Evolutionary conservation across 1,284 basidiomycete genomes (phyloP).

Genomic region (Puccinia coronata): DNA sequence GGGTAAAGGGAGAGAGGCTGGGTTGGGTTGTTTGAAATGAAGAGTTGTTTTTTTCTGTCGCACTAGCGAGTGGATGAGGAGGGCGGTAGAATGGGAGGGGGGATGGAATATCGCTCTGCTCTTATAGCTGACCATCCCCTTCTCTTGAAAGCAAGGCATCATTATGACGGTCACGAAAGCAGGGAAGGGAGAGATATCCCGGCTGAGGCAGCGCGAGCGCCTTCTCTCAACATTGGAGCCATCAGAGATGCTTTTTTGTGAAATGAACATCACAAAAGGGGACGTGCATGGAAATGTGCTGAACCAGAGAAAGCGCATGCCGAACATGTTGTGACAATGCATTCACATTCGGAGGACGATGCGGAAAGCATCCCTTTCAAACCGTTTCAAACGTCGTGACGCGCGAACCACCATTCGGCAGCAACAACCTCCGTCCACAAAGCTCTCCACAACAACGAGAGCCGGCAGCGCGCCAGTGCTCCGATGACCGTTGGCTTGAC

Average conservation of each 20-base stretch:
- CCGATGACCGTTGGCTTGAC: no score
- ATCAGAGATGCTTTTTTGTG: neutral
- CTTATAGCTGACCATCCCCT: neutral
- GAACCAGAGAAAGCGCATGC: neutral
- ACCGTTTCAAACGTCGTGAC: no score
- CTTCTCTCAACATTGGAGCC: neutral
- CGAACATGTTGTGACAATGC: neutral
- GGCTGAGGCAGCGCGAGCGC: neutral
- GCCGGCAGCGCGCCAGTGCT: no score
- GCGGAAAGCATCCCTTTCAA: neutral
- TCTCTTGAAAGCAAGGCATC: slow-evolving; percentile 8
- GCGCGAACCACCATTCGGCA: no score
- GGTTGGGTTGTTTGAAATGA: no score
- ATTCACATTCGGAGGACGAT: neutral
- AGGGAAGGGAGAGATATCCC: neutral
- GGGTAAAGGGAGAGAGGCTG: neutral
- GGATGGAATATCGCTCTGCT: neutral
- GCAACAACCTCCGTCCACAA: no score
- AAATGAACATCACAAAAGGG: neutral
- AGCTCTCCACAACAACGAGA: no score
- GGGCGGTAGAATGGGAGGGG: neutral
- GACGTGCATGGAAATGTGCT: neutral
- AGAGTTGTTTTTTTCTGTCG: no score
- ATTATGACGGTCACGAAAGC: neutral
- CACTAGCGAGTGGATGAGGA: neutral